Evolutionary conservation across 108 stramenopile genomes (phyloP), one percentile per base, ranked within the genome.

Genomic region (Stephanodiscus minutulus): DNA sequence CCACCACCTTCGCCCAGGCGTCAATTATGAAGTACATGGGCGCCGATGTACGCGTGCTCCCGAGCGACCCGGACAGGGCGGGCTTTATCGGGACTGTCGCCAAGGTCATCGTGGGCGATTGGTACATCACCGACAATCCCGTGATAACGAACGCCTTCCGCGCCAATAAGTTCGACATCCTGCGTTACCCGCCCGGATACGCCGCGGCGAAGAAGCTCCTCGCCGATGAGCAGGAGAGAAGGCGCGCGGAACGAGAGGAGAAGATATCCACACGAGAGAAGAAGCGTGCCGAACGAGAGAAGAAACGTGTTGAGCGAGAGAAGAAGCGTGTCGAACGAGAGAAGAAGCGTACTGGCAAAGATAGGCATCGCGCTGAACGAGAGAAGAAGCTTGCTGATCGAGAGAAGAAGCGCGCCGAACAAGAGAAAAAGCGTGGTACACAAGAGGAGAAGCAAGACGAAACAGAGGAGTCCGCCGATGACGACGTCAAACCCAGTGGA

Each of bases 71-170:
- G 13, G 13, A 44, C 13, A 15, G 3, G 12, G 43, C 43, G 10
- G 52, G 52, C 1, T 9, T 53, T 7, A 12, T 25, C 10, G 52
- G 52, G 2, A 27, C 25, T 8, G 52, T 53, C 24, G 0, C 52
- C 22, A 53, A 53, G 22, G 52, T 53, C 1, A 25, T 53, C 25
- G 52, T 53, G 22, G 73, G 73, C 10, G 55, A 64, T 55, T 59
- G 65, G 41, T 67, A 66, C 39, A 31, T 74, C 8, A 52, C 44
- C 9, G 66, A 61, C 15, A 74, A 67, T 74, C 55, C 55, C 3
- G 17, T 24, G 29, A 65, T 73, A 24, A 21, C 52, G 22, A 53
- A 53, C 25, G 18, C 17, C 36, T 62, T 46, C 55, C 72, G 18
- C 29, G 57, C 11, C 27, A 55, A 56, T 43, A 55, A 24, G 33